Conservation (phyloP, 2,329 filamentous ascomycete species). For the Neocucurbitaria cava region DNA sequence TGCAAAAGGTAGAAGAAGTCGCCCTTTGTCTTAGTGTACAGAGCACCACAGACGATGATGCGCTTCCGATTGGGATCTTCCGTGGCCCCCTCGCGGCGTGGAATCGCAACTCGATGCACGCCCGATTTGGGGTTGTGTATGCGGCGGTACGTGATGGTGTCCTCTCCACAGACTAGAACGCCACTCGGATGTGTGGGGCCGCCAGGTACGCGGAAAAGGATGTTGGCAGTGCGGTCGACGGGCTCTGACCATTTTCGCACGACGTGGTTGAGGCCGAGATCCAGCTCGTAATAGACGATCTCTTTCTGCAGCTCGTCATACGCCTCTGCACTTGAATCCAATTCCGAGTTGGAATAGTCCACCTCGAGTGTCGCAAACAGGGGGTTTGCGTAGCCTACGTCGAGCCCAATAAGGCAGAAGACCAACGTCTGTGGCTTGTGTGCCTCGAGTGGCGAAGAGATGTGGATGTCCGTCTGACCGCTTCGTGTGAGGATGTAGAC, state of each 20-base stretch:
- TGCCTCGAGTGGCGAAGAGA: conserved; percentile 95
- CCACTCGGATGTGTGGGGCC: conserved; percentile 93
- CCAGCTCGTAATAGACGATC: conserved; percentile 96
- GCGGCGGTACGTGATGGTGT: conserved; percentile 96
- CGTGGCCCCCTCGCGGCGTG: conserved; percentile 81
- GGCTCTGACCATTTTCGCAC: conserved; percentile 95
- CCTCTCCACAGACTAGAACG: conserved; percentile 91
- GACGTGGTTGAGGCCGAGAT: conserved; percentile 95
- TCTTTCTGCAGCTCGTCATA: conserved; percentile 84
- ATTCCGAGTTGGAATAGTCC: conserved; percentile 89
- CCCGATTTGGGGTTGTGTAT: conserved; percentile 76
- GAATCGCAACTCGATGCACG: conserved; percentile 86
- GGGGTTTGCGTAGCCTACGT: conserved; percentile 96
- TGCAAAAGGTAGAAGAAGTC: conserved; percentile 94
- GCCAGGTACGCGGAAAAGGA: conserved; percentile 94
- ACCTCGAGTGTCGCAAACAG: conserved; percentile 95
- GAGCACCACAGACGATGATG: conserved; percentile 86
- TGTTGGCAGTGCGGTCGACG: conserved; percentile 86
- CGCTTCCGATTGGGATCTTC: conserved; percentile 94
- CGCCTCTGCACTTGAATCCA: conserved; percentile 86
- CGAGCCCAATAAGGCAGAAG: conserved; percentile 83
- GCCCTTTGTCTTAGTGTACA: conserved; percentile 94
- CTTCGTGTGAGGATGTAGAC: conserved; percentile 98
- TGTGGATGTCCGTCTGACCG: conserved; percentile 90
- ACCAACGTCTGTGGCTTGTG: conserved; percentile 93